Evolutionary conservation across 2,329 filamentous ascomycete genomes (phyloP), one percentile per base, ranked within the genome.

Genomic region (Exophiala xenobiotica): DNA sequence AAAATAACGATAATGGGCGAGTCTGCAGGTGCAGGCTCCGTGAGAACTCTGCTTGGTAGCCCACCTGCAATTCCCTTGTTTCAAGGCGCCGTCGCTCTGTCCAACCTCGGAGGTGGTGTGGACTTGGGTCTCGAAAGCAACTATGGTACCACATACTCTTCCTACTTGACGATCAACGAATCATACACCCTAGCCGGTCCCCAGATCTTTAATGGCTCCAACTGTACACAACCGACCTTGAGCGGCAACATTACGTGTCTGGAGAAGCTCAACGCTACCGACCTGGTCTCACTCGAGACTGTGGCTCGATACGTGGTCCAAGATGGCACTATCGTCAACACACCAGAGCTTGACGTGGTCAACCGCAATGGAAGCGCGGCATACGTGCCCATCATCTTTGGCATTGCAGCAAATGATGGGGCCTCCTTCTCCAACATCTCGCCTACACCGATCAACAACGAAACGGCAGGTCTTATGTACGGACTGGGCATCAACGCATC

Each of bases 111-210:
- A 18, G 78, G 79, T 6, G 79, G 82, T 20, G 77, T 79, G 22
- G 76, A 75, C 1, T 72, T 82, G 1, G 80, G 79, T 1, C 73
- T 79, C 2, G 70, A 66, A 1, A 76, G 78, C n/a, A 73, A 78
- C 61, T 82, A 82, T 51, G 80, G 78, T 8, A 78, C 76, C 0
- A 75, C 78, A 0, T 85, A 82, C 63, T 80, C 77, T 8, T 72
- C 74, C 19, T 85, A 83, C 66, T 77, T 78, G 58, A 82, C 79
- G 2, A 75, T 83, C 51, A 65, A 72, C 3, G 67, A 82, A 51
- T 76, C 77, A 18, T 75, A 78, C 61, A 61, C 70, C 1, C 68
- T 73, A 0, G 75, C 71, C 1, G 80, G 76, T 0, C 70, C 73
- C n/a, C 68, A 73, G 1, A 75, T 85, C 44, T 74, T 84, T 50